Percentiles rank a stretch among this genome's conserved stretches.
Evolutionary conservation across 2,329 filamentous ascomycete species (phyloP).

Genomic region (Epicoccum nigrum): DNA sequence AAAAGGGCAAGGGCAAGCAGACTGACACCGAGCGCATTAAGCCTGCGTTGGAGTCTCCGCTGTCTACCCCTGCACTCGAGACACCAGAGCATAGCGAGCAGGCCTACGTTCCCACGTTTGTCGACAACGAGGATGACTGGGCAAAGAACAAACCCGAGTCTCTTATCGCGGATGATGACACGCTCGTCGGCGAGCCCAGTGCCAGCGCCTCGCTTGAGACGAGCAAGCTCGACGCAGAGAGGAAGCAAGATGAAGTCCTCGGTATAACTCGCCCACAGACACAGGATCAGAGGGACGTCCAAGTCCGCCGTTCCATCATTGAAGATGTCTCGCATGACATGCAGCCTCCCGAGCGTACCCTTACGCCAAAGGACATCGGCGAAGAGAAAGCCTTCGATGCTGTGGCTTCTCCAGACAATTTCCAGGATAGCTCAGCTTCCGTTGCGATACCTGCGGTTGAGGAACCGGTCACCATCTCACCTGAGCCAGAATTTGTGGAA

Average conservation of each 20-base stretch:
- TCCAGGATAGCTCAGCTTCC: conserved; percentile 6
- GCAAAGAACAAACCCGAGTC: conserved; percentile 32
- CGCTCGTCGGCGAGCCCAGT: conserved; percentile 38
- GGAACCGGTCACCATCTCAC: not conserved
- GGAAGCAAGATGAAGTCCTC: conserved; percentile 32
- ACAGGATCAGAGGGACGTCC: conserved; percentile 12
- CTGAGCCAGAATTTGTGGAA: not conserved
- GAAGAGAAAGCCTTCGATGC: conserved; percentile 13
- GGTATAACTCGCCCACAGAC: conserved; percentile 31
- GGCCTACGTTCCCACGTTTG: conserved; percentile 29
- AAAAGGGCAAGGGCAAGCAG: conserved; percentile 11
- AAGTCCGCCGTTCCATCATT: conserved; percentile 21
- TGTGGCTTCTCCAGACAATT: conserved; percentile 21
- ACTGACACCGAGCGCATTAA: not conserved
- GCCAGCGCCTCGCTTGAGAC: conserved; percentile 16
- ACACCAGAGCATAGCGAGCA: not conserved
- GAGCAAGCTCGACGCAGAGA: conserved; percentile 28
- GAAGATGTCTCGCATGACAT: not conserved
- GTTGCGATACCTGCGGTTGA: not conserved
- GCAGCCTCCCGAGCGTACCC: not conserved
- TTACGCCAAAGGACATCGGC: not conserved
- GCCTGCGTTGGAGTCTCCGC: conserved; percentile 1
- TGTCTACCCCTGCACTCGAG: not conserved
- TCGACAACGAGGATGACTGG: conserved; percentile 43
- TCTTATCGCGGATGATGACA: conserved; percentile 38